Percentiles rank a stretch among this genome's conserved stretches.
Evolutionary conservation across 495 filamentous ascomycete species (phyloP).

Genomic region (Hypoxylon fragiforme): DNA sequence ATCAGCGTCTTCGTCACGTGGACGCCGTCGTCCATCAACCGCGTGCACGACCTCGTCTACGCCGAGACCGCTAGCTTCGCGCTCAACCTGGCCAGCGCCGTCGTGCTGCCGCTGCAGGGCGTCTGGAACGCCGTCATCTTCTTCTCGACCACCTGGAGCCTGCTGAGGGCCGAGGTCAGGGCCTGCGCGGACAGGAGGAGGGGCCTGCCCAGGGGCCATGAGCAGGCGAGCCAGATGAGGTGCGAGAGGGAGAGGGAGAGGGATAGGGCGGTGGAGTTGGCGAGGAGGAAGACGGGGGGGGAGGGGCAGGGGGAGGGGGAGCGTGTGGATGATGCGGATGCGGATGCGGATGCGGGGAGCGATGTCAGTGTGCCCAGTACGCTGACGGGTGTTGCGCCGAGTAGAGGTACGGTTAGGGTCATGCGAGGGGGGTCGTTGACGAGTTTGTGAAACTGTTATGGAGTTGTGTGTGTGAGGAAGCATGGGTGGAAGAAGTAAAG

Average conservation of each 20-base stretch:
- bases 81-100: constrained; percentile 68
- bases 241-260: constrained; percentile 79
- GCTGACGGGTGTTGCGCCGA: constrained; percentile 1
- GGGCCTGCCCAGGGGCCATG: constrained; percentile 29
- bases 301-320: neutral
- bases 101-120: constrained; percentile 82
- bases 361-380: constrained; percentile 31
- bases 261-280: constrained; percentile 70
- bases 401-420: constrained; percentile 22
- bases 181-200: constrained; percentile 8
- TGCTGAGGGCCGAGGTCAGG: constrained; percentile 40
- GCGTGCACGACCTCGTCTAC: constrained; percentile 68
- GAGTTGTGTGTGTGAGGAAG: too few relatives aligned
- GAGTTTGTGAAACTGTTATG: constrained; percentile 15
- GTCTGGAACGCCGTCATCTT: constrained; percentile 87
- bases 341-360: too few relatives aligned
- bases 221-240: constrained; percentile 72
- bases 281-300: constrained; percentile 18
- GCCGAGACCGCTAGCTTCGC: constrained; percentile 61
- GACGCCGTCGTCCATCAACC: constrained; percentile 79
- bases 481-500: too few relatives aligned
- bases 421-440: constrained; percentile 28
- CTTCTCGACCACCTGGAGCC: constrained; percentile 58
- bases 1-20: constrained; percentile 78
- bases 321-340: constrained; percentile 23